A percentile compares a stretch with the other conserved stretches of the same genome.
These are phyloP conservation scores for Sporothrix euskadiensis DNA, from an alignment of 2,329 filamentous ascomycete species.

Conservation along the genomic window DNA sequence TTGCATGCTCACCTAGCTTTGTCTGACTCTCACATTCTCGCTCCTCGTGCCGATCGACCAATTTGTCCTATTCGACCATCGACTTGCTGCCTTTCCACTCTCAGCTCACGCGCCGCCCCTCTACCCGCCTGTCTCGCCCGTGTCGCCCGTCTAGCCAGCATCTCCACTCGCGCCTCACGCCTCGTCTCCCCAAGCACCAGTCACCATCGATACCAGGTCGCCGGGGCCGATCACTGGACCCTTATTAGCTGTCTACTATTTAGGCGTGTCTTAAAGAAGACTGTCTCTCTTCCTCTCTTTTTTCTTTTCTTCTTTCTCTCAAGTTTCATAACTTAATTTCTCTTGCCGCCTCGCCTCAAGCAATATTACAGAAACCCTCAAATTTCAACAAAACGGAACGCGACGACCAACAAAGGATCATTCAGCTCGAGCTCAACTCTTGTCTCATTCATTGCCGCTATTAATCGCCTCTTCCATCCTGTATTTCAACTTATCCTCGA, in stretches of 20 bases:
- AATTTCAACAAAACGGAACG: background rate
- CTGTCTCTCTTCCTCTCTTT: background rate
- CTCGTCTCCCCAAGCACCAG: background rate
- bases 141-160: background rate
- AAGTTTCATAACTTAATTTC: slow-evolving; percentile 32
- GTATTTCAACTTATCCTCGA: background rate
- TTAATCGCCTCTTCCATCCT: background rate
- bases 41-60: slow-evolving; percentile 17
- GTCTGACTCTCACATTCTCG: slow-evolving; percentile 12
- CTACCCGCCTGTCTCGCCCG: slow-evolving; percentile 7
- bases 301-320: slow-evolving; percentile 9
- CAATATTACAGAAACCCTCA: slow-evolving; percentile 4
- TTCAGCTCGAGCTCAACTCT: background rate
- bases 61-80: background rate
- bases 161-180: slow-evolving; percentile 20
- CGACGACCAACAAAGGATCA: background rate
- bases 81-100: background rate
- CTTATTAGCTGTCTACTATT: background rate
- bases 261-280: slow-evolving; percentile 16
- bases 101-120: slow-evolving; percentile 8
- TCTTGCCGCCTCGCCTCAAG: slow-evolving; percentile 20
- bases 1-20: background rate
- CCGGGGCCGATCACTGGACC: slow-evolving; percentile 18
- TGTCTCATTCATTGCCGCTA: background rate
- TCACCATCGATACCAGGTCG: slow-evolving; percentile 16